These are phyloP conservation scores for Senna tora DNA, from an alignment of 306 rosid genomes.

Conservation along the genomic window DNA sequence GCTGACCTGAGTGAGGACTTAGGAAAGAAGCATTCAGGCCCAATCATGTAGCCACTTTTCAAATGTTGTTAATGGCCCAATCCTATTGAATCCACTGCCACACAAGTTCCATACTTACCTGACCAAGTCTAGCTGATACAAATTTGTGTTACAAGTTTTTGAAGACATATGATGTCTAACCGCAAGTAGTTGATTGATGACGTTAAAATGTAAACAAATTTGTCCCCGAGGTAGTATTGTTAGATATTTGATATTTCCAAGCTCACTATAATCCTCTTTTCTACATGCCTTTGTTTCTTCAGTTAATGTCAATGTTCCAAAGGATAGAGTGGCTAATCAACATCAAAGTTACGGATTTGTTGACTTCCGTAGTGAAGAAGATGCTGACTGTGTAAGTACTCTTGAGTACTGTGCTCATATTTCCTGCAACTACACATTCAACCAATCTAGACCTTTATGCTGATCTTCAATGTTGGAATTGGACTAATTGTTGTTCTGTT, in stretches of 20 bases:
- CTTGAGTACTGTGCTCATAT: neutral
- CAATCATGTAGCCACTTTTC: no score
- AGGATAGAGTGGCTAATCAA: conserved; percentile 84
- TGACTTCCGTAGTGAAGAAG: conserved; percentile 89
- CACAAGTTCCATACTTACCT: no score
- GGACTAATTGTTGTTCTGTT: neutral
- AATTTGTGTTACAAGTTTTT: no score
- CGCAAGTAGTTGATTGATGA: no score
- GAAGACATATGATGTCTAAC: no score
- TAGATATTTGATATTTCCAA: neutral
- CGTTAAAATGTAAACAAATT: no score
- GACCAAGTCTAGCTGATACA: no score
- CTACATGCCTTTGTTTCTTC: conserved; percentile 35
- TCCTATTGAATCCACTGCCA: no score
- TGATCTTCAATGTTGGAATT: neutral
- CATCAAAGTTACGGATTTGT: conserved; percentile 96
- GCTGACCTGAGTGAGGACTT: no score
- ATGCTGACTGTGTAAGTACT: conserved; percentile 80
- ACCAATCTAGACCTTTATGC: neutral
- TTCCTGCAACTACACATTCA: neutral
- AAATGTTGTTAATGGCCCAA: no score
- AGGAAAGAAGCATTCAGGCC: no score
- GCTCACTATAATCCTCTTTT: neutral
- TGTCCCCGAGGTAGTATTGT: neutral
- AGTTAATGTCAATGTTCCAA: conserved; percentile 89